Base-by-base conservation (phyloP, 1,139 yeast genomes). In the Zhuliangozyma blackwelliae region DNA sequence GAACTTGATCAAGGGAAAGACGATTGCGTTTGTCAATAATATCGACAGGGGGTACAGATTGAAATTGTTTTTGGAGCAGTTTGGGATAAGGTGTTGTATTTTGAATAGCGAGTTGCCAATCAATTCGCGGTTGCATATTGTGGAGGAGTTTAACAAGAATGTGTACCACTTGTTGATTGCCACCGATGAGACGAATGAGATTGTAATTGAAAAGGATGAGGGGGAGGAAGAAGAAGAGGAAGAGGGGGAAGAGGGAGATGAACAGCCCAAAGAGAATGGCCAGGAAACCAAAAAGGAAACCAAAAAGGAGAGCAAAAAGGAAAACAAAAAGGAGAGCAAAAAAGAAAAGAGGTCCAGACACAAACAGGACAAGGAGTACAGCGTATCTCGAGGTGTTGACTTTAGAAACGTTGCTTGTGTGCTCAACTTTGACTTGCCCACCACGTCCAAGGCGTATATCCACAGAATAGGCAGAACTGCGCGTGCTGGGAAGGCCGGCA, bases 391-490 rank as follows among this genome's bases (percentile, higher is more conserved):
- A 61, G 98, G 99, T 52, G 95, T 94, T 28, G 99, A 94, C 63
- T 94, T 94, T 69, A 82, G 78, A 51, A 90, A 92, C 52, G 97
- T 94, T 44, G 94, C 97, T 12, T 92, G 97, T 65, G 98, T 94
- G 5, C 69, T 94, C 46, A 94, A 94, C 62, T 94, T 94, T 57
- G 99, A 94, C 59, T 69, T 94, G 48, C 98, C 99, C 31, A 76
- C 88, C 3, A 81, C 95, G 5, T 82, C 97, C 5, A 84, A 84
- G 54, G 79, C 96, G 6, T 94, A 94, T 56, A 82, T 89, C 30
- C 99, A 94, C 61, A 78, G 99, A 57, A 77, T 94, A 33, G 99
- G 99, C 36, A 81, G 99, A 68, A 92, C 99, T 2, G 98, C 98
- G 5, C 80, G 99, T 61, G 98, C 96, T 6, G 96, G 96, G 35